A percentile compares a stretch with the other conserved stretches of the same genome.
Evolutionary conservation across 305 asterid genomes (phyloP).

Genomic region (Ruellia speciosa): DNA sequence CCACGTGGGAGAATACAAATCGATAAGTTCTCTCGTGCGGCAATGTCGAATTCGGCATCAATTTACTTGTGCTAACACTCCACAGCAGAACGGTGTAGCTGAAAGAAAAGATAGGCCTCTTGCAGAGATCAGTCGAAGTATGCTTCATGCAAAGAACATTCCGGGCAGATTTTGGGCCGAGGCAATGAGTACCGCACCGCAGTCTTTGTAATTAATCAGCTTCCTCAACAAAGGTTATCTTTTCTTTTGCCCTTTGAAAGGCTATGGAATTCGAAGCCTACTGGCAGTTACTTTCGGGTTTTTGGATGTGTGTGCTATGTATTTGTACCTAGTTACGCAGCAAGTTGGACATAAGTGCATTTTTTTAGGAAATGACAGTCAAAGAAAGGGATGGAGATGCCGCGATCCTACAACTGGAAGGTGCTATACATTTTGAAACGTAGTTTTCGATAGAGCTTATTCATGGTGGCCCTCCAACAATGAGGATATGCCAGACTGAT

Average conservation of each 20-base stretch:
- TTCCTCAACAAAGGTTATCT: neutral
- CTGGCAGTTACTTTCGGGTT: neutral
- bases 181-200: neutral
- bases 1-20: neutral
- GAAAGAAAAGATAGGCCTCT: constrained; percentile 1
- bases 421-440: constrained; percentile 9
- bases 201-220: neutral
- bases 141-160: constrained; percentile 12
- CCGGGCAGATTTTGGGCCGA: constrained; percentile 5
- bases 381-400: constrained; percentile 14
- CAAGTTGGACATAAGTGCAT: neutral
- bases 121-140: neutral
- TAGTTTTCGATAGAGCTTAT: constrained; percentile 20
- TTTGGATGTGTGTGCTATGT: constrained; percentile 4
- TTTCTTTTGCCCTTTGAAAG: constrained; percentile 2
- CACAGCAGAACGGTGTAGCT: constrained; percentile 12
- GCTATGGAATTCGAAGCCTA: neutral
- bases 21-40: neutral
- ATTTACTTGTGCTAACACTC: neutral
- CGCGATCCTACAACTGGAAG: constrained; percentile 3
- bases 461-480: constrained; percentile 16
- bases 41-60: neutral
- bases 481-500: neutral
- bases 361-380: neutral
- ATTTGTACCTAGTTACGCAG: neutral